Conservation (phyloP, 2,329 filamentous ascomycete species). For the Dactylellina haptotyla region DNA sequence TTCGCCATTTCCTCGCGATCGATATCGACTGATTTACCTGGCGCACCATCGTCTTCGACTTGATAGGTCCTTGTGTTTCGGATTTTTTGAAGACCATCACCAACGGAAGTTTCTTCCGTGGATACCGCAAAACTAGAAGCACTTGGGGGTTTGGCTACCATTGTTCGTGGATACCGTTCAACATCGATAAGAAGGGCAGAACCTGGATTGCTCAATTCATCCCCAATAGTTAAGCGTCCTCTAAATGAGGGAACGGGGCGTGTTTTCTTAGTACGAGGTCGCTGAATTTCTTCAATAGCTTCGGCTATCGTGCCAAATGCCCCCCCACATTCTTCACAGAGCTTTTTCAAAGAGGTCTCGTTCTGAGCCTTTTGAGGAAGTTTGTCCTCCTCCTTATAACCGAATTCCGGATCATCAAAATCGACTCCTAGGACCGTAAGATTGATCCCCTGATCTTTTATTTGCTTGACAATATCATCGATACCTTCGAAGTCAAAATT, state of each 20-base stretch:
- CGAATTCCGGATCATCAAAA: conserved; percentile 90
- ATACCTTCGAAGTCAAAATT: conserved; percentile 77
- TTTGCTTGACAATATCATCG: conserved; percentile 74
- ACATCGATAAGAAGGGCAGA: conserved; percentile 83
- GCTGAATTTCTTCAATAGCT: conserved; percentile 81
- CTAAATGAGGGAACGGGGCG: conserved; percentile 81
- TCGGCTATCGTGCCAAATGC: conserved; percentile 85
- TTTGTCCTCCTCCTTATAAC: conserved; percentile 92
- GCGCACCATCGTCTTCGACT: conserved; percentile 76
- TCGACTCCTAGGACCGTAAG: conserved; percentile 85
- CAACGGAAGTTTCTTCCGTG: conserved; percentile 60
- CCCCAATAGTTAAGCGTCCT: conserved; percentile 80
- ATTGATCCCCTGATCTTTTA: conserved; percentile 80
- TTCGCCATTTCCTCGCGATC: conserved; percentile 85
- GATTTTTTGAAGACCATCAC: conserved; percentile 72
- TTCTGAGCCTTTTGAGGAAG: conserved; percentile 76
- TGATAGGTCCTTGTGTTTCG: conserved; percentile 81
- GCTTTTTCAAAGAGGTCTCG: conserved; percentile 72
- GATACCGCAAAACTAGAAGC: conserved; percentile 79
- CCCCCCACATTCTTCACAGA: conserved; percentile 76
- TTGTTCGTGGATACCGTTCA: conserved; percentile 88
- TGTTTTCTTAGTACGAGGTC: conserved; percentile 78
- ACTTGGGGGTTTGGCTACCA: conserved; percentile 76
- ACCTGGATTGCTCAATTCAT: conserved; percentile 73
- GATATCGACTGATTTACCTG: conserved; percentile 83